phyloP scores from a whole-genome alignment of 257 asterid species.

The Lavandula angustifolia region DNA sequence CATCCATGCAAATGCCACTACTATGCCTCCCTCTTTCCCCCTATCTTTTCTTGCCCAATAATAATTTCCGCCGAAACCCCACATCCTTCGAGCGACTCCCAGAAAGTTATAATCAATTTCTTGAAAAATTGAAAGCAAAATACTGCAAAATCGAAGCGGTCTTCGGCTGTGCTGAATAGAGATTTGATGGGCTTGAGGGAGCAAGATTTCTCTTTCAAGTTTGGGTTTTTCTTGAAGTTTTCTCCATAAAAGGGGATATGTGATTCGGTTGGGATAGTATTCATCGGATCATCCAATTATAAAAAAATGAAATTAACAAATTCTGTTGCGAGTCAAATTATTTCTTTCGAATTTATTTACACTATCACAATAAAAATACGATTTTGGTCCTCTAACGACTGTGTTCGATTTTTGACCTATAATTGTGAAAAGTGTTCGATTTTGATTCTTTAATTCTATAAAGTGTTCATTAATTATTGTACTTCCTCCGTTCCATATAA shows the following conservation, averaged over 20 bases:
- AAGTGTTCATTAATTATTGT: no score
- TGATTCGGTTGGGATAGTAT: not conserved
- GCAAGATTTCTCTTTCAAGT: not conserved
- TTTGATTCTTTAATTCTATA: no score
- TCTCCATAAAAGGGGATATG: not conserved
- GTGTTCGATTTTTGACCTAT: no score
- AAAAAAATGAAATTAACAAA: no score
- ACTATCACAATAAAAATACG: no score
- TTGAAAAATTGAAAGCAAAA: not conserved
- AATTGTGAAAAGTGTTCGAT: no score
- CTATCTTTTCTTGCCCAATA: constrained; percentile 86
- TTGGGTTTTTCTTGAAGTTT: not conserved
- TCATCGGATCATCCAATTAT: constrained; percentile 2
- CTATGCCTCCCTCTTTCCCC: constrained; percentile 74
- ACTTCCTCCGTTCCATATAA: no score
- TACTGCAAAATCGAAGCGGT: constrained; percentile 1
- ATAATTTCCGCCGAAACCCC: constrained; percentile 86
- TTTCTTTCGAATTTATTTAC: no score
- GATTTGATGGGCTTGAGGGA: constrained; percentile 11
- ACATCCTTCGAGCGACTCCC: constrained; percentile 47
- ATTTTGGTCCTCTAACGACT: no score
- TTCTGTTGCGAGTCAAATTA: no score
- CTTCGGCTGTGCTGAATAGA: not conserved
- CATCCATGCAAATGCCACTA: constrained; percentile 90
- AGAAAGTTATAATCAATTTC: constrained; percentile 21